Percentiles rank a stretch among this genome's conserved stretches.
Conservation (phyloP, 108 stramenopile genomes). For the Cyclotella atomus region DNA sequence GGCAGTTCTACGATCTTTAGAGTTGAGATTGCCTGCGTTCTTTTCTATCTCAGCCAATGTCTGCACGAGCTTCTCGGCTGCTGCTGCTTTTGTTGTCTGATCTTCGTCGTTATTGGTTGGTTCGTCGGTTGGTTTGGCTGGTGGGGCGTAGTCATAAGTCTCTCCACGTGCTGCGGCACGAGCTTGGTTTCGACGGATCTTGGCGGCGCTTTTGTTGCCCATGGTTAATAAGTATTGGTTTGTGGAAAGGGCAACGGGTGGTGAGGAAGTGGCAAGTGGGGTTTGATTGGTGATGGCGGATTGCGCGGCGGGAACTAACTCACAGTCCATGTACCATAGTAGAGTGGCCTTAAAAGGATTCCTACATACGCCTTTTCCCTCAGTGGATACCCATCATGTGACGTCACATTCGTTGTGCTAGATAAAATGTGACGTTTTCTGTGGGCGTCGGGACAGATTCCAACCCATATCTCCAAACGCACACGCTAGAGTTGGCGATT, state of each 20-base stretch:
- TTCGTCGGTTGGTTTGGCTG: slow-evolving; percentile 21
- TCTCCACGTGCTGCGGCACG: slow-evolving; percentile 79
- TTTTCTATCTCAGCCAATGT: slow-evolving; percentile 21
- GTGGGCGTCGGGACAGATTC: too few species aligned
- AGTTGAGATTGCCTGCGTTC: slow-evolving; percentile 37
- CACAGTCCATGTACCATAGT: too few species aligned
- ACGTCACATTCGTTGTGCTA: too few species aligned
- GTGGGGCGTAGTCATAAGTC: slow-evolving; percentile 44
- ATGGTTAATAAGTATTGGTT: too few species aligned
- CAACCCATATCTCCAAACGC: not conserved
- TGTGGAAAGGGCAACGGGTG: too few species aligned
- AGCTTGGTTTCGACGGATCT: slow-evolving; percentile 74
- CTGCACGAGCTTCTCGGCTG: slow-evolving; percentile 24
- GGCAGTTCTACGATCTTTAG: slow-evolving; percentile 55
- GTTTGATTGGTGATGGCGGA: too few species aligned
- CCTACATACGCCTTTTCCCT: too few species aligned
- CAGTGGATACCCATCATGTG: too few species aligned
- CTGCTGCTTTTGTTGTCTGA: slow-evolving; percentile 20
- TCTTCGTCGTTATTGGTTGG: slow-evolving; percentile 27
- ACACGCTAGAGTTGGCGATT: not conserved
- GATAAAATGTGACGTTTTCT: too few species aligned
- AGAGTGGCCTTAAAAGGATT: too few species aligned
- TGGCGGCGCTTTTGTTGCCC: slow-evolving; percentile 81
- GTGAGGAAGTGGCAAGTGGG: too few species aligned
- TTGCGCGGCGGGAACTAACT: too few species aligned